These are phyloP conservation scores for Saccharum hybrid DNA, from an alignment of 202 grass and related monocot species.

Conservation along the genomic window DNA sequence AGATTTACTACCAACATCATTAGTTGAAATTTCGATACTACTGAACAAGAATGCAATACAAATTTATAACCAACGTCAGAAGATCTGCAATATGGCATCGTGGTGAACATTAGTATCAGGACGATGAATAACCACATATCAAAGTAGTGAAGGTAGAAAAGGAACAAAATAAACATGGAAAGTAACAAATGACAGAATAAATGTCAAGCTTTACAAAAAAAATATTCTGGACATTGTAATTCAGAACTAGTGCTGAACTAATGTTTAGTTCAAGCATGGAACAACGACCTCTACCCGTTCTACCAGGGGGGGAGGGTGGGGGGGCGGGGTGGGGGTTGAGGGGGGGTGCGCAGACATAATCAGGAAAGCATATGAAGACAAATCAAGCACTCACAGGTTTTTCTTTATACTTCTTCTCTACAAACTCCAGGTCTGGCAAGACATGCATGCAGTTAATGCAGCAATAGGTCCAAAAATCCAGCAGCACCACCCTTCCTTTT, in stretches of 20 bases:
- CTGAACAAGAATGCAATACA: slow-evolving; percentile 21
- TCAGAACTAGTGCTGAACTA: slow-evolving; percentile 9
- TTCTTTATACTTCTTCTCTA: slow-evolving; percentile 88
- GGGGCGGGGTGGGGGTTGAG: too few relatives aligned
- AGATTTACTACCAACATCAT: background rate
- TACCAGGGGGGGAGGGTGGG: too few relatives aligned
- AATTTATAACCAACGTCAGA: slow-evolving; percentile 25
- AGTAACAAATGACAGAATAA: slow-evolving; percentile 32
- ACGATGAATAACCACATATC: slow-evolving; percentile 29
- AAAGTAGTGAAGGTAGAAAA: slow-evolving; percentile 27
- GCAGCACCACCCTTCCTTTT: slow-evolving; percentile 83
- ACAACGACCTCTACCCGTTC: too few relatives aligned
- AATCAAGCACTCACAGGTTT: slow-evolving; percentile 73
- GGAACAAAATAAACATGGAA: background rate
- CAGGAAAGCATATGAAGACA: slow-evolving; percentile 29
- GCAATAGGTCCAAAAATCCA: slow-evolving; percentile 99
- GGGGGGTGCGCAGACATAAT: background rate
- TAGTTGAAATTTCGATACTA: background rate
- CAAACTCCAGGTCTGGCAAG: slow-evolving; percentile 87
- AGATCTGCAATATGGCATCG: slow-evolving; percentile 1
- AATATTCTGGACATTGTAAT: background rate
- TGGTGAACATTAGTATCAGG: slow-evolving; percentile 26
- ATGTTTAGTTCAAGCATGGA: too few relatives aligned
- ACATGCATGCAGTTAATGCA: slow-evolving; percentile 99
- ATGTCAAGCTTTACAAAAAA: slow-evolving; percentile 22